Base-by-base conservation (phyloP, 345 rosid genomes). In the Gossypium rotundifolium region DNA sequence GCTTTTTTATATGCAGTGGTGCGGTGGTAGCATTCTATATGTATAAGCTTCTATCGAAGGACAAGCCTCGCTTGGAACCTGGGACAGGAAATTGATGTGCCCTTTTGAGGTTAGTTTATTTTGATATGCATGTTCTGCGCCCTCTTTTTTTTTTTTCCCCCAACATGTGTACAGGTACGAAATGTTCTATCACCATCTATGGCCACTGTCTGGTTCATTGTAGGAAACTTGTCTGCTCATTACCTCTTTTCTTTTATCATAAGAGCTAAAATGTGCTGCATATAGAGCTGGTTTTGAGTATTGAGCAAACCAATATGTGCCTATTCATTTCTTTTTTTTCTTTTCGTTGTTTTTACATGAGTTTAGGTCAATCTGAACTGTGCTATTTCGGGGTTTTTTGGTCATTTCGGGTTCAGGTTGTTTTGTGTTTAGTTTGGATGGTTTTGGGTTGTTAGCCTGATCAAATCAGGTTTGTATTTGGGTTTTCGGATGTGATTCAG, bases 21-120 rank as follows among this genome's bases (percentile, higher is more conserved):
- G 88, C 90, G 18, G 81, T 89, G 82, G 81, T 82, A 17, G 91
- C 83, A 73, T 92, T 94, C 79, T 92, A 87, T 76, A 22, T 87
- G 13, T 94, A 88, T 77, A 89, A 85, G 87, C 78, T 92, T 53
- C 69, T 65, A 33, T 61, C 74, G 27, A 76, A 85, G 48, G 65
- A 84, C 13, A 77, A 81, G 77, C 72, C 81, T 42, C 82, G 71
- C 69, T n/a, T 66, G 18, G 85, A 82, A 73, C 86, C 72, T 48
- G 88, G 85, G 17, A 71, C 79, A 27, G 90, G 86, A 75, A 81
- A 82, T 79, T 80, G 79, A 80, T 58, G 46, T 16, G 29, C 44
- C 12, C 16, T 51, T 66, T 57, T 25, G 62, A 65, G 79, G 84
- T 86, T 27, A 27, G 84, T 78, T 11, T 38, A 57, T 29, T 17